A percentile compares a stretch with the other conserved stretches of the same genome.
Evolutionary conservation across 805 yeast genomes (phyloP).

Genomic region (Tanozyma kutaoensis): DNA sequence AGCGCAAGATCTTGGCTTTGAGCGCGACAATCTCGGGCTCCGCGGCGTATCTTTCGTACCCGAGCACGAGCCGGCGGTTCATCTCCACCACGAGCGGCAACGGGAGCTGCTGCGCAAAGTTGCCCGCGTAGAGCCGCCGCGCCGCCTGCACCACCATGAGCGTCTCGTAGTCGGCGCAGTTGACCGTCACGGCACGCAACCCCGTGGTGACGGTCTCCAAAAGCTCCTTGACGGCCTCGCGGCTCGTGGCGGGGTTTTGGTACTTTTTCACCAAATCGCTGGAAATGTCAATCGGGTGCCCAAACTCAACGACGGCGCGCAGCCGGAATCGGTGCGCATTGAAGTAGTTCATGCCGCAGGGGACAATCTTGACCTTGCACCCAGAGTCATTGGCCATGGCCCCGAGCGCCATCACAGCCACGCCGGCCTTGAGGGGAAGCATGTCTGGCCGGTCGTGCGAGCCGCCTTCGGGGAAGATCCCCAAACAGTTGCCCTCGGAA

Average conservation of each 20-base stretch:
- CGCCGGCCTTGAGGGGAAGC: conserved; percentile 92
- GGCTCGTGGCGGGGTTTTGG: conserved; percentile 32
- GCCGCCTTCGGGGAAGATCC: conserved; percentile 97
- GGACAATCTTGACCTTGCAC: conserved; percentile 76
- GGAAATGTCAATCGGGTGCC: conserved; percentile 64
- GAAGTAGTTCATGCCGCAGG: conserved; percentile 96
- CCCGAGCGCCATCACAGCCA: conserved; percentile 95
- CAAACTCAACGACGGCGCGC: conserved; percentile 91
- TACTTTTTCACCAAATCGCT: conserved; percentile 49
- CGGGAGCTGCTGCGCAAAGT: conserved; percentile 58
- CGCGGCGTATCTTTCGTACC: conserved; percentile 62
- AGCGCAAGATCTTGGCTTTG: conserved; percentile 49
- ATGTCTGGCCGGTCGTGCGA: conserved; percentile 91
- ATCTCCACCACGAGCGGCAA: conserved; percentile 78
- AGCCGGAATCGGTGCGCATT: conserved; percentile 93
- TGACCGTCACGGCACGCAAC: conserved; percentile 73
- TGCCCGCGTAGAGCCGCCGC: conserved; percentile 73
- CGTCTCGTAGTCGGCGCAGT: conserved; percentile 82
- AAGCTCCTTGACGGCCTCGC: conserved; percentile 62
- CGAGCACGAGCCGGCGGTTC: conserved; percentile 76
- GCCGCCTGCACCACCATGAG: conserved; percentile 85
- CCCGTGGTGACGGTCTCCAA: conserved; percentile 62
- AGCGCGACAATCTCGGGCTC: conserved; percentile 54
- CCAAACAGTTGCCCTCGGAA: conserved; percentile 68
- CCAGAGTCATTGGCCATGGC: conserved; percentile 71